Evolutionary conservation across 1,284 basidiomycete species (phyloP), one percentile per base, ranked within the genome.

Genomic region (Sphaerobolus stellatus): DNA sequence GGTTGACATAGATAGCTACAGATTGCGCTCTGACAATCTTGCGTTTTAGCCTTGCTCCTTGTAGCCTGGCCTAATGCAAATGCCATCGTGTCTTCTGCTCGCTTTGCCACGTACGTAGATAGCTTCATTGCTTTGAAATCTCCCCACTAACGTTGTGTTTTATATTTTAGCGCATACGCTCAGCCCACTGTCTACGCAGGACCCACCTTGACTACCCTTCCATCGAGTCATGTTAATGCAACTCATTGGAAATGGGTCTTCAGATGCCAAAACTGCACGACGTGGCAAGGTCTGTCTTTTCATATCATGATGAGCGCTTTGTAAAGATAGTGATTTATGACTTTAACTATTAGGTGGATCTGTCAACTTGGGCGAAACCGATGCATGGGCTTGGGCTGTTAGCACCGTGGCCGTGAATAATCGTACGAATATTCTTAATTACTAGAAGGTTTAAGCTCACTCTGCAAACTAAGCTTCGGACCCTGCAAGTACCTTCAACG

Each of bases 161-260:
- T n/a, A n/a, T n/a, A n/a, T n/a, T n/a, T n/a, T 22, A 80, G 77
- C 22, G 71, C 70, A 48, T 80, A 81, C 56, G 64, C 70, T 34
- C 72, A 73, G 49, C 79, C 79, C n/a, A 68, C 70, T 24, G 67
- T 68, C 27, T 73, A 77, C 62, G 47, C 64, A 18, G 79, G 79
- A 5, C 78, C 78, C 2, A 66, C 72, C 14, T 66, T 82, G 36
- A 80, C 78, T 3, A 72, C 72, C 47, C 66, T 79, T n/a, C 70
- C 73, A 4, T 52, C 50, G 22, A 68, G 56, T 43, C 36, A 71
- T 7, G 72, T 81, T 33, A 81, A 80, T 56, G 61, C 76, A 2
- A 81, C 79, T 2, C 76, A 80, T 57, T 82, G 79, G 78, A 81
- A 79, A 59, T 80, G 78, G 76, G 75, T 80, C 11, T 82, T 74